These are phyloP conservation scores for Magnusiomyces ingens DNA, from an alignment of 1,139 yeast genomes.

Conservation along the genomic window DNA sequence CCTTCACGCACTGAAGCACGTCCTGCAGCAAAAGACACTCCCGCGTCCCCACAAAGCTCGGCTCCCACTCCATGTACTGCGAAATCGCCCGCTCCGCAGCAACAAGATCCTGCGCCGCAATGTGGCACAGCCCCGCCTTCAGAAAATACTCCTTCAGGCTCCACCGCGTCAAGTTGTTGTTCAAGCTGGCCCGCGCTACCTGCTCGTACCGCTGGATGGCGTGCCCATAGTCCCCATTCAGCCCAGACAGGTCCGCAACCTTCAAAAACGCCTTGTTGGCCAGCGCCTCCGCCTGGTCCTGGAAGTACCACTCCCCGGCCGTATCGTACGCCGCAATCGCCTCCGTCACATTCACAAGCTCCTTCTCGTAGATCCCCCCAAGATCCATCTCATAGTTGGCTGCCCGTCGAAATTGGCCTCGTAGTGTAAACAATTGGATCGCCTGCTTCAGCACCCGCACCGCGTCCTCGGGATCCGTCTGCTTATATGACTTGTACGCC, in stretches of 20 bases:
- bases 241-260: conserved; percentile 86
- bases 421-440: conserved; percentile 71
- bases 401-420: conserved; percentile 94
- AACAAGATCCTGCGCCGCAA: conserved; percentile 74
- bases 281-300: conserved; percentile 89
- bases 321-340: conserved; percentile 80
- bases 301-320: conserved; percentile 93
- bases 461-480: conserved; percentile 68
- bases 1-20: conserved; percentile 62
- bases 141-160: conserved; percentile 85
- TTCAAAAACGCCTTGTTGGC: conserved; percentile 83
- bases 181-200: conserved; percentile 68
- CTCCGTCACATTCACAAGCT: conserved; percentile 53
- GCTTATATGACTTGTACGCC: conserved; percentile 80
- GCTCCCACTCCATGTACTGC: conserved; percentile 64
- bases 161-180: conserved; percentile 79
- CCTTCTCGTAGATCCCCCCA: conserved; percentile 77
- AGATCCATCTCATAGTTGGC: conserved; percentile 90
- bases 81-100: conserved; percentile 73
- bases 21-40: conserved; percentile 62
- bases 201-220: conserved; percentile 74
- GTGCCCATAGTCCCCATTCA: conserved; percentile 59
- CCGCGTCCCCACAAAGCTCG: conserved; percentile 69
- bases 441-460: conserved; percentile 72
- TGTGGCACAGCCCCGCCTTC: conserved; percentile 72